These are phyloP conservation scores for Saposhnikovia divaricata DNA, from an alignment of 129 eudicot genomes.

Conservation along the genomic window DNA sequence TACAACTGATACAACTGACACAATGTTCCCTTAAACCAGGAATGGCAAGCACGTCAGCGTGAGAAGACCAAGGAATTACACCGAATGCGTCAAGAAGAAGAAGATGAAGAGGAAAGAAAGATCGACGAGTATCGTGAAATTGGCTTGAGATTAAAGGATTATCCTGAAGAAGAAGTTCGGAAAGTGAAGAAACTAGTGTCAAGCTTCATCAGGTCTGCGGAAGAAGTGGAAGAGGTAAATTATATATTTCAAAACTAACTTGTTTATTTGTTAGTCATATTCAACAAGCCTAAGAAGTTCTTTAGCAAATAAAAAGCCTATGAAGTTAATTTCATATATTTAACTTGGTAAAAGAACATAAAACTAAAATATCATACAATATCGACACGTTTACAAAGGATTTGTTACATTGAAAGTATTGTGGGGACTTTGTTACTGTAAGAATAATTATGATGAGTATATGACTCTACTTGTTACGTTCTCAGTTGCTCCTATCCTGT, in stretches of 20 bases:
- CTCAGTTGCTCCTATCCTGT: background rate
- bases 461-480: background rate
- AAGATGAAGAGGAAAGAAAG: conserved; percentile 79
- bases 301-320: background rate
- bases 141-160: conserved; percentile 53
- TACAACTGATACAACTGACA: conserved; percentile 5
- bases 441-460: background rate
- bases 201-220: conserved; percentile 78
- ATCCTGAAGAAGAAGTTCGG: conserved; percentile 75
- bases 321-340: background rate
- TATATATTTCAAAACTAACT: background rate
- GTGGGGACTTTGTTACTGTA: background rate
- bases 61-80: conserved; percentile 80
- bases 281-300: background rate
- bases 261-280: background rate
- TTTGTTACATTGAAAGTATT: background rate
- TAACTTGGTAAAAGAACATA: background rate
- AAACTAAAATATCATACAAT: background rate
- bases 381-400: background rate
- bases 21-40: conserved; percentile 35
- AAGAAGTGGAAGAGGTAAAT: conserved; percentile 93
- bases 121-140: conserved; percentile 71
- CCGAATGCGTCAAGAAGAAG: conserved; percentile 64
- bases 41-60: conserved; percentile 92
- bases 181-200: conserved; percentile 71